Conservation (phyloP, 1,139 yeast species). For the Taiozyma sp. region DNA sequence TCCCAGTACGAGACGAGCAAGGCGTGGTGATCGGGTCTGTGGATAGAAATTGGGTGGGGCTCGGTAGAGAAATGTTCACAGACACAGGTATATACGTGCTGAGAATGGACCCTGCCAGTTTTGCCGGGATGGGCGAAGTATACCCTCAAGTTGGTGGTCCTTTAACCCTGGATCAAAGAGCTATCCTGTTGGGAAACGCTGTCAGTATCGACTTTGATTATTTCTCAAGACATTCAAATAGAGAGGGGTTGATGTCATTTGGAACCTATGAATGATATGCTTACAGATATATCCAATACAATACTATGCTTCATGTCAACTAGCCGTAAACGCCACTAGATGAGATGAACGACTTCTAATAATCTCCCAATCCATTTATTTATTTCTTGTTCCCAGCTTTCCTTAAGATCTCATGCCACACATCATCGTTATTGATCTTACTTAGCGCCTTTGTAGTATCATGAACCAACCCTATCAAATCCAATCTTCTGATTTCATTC, state of each 20-base stretch:
- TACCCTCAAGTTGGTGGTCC: conserved; percentile 18
- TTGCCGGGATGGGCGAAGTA: conserved; percentile 9
- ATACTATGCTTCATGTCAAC: no score
- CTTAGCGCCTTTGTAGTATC: conserved; percentile 41
- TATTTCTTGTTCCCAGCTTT: conserved; percentile 22
- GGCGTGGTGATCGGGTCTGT: conserved; percentile 66
- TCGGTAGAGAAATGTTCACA: conserved; percentile 87
- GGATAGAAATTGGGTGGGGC: conserved; percentile 92
- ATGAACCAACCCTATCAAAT: conserved; percentile 49
- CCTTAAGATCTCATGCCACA: conserved; percentile 39
- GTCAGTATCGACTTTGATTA: conserved; percentile 93
- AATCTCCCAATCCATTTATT: not conserved
- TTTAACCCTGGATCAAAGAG: conserved; percentile 75
- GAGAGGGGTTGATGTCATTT: conserved; percentile 8
- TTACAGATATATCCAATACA: not conserved
- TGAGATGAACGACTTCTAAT: no score
- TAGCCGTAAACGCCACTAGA: no score
- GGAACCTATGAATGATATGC: conserved; percentile 7
- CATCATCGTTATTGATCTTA: conserved; percentile 33
- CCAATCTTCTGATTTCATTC: conserved; percentile 46
- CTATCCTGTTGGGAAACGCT: conserved; percentile 81
- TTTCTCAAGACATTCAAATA: conserved; percentile 41
- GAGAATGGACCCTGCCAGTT: conserved; percentile 53
- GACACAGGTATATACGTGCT: conserved; percentile 91
- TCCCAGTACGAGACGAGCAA: conserved; percentile 62